Evolutionary conservation across 2,329 filamentous ascomycete genomes (phyloP).

Genomic region (Alternaria conjuncta): DNA sequence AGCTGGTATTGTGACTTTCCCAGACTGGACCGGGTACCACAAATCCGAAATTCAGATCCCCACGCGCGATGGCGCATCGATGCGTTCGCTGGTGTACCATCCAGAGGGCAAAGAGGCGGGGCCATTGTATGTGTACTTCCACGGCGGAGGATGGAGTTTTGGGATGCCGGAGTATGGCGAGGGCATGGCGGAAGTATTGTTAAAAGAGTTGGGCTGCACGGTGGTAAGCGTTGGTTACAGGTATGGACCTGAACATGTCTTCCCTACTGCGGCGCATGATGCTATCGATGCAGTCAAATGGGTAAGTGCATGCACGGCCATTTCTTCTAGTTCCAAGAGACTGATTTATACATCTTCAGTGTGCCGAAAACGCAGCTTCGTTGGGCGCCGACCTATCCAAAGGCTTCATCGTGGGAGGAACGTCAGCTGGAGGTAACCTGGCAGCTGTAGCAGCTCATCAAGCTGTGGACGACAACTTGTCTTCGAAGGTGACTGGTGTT

Average conservation of each 20-base stretch:
- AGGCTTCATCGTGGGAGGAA: not conserved
- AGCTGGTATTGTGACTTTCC: not conserved
- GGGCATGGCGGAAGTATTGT: not conserved
- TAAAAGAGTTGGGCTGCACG: not conserved
- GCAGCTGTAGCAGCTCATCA: constrained; percentile 12
- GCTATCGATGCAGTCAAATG: not conserved
- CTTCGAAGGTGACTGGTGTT: not conserved
- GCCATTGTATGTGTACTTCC: constrained; percentile 25
- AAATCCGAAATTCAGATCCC: not conserved
- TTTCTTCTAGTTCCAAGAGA: not conserved
- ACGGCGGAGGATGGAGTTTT: constrained; percentile 25
- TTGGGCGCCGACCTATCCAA: not conserved
- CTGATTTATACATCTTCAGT: not conserved
- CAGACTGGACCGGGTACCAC: not conserved
- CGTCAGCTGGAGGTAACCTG: not conserved
- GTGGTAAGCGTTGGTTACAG: not conserved
- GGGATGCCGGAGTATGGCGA: not conserved
- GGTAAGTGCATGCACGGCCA: not conserved
- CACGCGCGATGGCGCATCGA: not conserved
- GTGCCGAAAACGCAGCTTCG: not conserved
- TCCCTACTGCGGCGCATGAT: not conserved
- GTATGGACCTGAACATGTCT: not conserved
- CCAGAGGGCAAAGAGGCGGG: not conserved
- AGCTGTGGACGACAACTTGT: constrained; percentile 17
- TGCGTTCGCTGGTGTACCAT: not conserved